Percentiles rank a stretch among this genome's conserved stretches.
Evolutionary conservation across 176 grass and related monocot species (phyloP).

Genomic region (Pontederia paniculata): DNA sequence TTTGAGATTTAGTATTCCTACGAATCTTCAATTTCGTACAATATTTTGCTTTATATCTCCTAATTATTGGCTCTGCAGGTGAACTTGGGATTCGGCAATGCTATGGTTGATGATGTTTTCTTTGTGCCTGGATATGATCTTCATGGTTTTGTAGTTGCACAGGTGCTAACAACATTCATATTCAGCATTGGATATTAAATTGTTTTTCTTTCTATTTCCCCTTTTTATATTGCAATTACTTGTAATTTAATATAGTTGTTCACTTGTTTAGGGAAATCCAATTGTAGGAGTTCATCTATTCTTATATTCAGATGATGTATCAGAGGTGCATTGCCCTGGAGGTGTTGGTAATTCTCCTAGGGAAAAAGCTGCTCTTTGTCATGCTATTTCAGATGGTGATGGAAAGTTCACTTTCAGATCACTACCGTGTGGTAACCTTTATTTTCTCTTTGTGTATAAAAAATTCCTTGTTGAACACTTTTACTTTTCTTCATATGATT

Average conservation of each 20-base stretch:
- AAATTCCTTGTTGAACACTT: neutral
- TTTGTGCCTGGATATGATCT: conserved; percentile 82
- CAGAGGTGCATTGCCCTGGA: conserved; percentile 49
- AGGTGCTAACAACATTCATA: conserved; percentile 35
- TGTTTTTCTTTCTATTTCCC: neutral
- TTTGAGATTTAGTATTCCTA: conserved; percentile 20
- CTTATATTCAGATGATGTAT: conserved; percentile 81
- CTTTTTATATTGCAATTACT: neutral
- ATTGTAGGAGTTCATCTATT: conserved; percentile 86
- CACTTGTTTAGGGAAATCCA: conserved; percentile 62
- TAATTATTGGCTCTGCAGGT: conserved; percentile 41
- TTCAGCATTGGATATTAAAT: no score
- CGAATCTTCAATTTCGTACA: neutral
- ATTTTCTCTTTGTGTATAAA: neutral
- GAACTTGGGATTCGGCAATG: conserved; percentile 79
- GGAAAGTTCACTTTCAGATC: conserved; percentile 83
- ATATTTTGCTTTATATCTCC: conserved; percentile 21
- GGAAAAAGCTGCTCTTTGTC: conserved; percentile 64
- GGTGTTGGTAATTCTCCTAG: conserved; percentile 44
- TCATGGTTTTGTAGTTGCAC: conserved; percentile 75
- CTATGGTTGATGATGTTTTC: conserved; percentile 68
- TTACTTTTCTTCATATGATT: no score
- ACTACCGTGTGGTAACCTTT: conserved; percentile 79
- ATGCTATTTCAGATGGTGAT: conserved; percentile 68
- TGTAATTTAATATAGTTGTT: neutral